A percentile compares a stretch with the other conserved stretches of the same genome.
These are phyloP conservation scores for Eremothecium coryli DNA, from an alignment of 1,139 yeast species.

Conservation along the genomic window DNA sequence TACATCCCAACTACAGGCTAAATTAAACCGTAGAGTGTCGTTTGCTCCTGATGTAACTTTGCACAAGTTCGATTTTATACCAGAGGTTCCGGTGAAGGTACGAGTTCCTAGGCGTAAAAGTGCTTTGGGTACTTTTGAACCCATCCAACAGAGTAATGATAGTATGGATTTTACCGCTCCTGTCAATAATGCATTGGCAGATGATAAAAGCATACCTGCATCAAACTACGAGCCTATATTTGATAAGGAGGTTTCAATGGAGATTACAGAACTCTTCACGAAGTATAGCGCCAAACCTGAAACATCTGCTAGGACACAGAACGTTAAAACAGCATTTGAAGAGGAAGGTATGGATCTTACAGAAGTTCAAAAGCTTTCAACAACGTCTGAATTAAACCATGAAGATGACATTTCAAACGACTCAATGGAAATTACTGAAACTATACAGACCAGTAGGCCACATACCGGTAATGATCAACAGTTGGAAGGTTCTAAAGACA, in stretches of 20 bases:
- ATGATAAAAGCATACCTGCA: background rate
- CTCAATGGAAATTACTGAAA: constrained; percentile 9
- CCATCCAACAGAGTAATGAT: constrained; percentile 3
- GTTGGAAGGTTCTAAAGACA: background rate
- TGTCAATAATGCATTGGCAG: constrained; percentile 1
- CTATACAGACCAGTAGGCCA: background rate
- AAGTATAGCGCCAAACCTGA: constrained; percentile 14
- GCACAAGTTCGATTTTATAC: constrained; percentile 51
- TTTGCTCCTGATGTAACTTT: constrained; percentile 72
- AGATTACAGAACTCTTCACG: constrained; percentile 19
- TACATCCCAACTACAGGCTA: constrained; percentile 14
- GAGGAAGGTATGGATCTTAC: constrained; percentile 12
- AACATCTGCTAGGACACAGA: background rate
- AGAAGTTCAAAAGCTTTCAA: background rate
- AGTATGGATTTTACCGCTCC: constrained; percentile 19
- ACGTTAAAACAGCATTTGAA: too few relatives aligned
- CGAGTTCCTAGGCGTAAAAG: constrained; percentile 29
- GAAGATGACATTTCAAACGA: too few relatives aligned
- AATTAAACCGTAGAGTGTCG: constrained; percentile 45
- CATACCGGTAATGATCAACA: too few relatives aligned
- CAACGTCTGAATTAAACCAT: too few relatives aligned
- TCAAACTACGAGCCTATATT: constrained; percentile 9
- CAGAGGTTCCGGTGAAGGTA: constrained; percentile 30
- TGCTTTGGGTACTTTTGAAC: constrained; percentile 1
- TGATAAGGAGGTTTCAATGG: constrained; percentile 20